A percentile compares a stretch with the other conserved stretches of the same genome.
Conservation (phyloP, 495 filamentous ascomycete species). For the Aspergillus nidulans region DNA sequence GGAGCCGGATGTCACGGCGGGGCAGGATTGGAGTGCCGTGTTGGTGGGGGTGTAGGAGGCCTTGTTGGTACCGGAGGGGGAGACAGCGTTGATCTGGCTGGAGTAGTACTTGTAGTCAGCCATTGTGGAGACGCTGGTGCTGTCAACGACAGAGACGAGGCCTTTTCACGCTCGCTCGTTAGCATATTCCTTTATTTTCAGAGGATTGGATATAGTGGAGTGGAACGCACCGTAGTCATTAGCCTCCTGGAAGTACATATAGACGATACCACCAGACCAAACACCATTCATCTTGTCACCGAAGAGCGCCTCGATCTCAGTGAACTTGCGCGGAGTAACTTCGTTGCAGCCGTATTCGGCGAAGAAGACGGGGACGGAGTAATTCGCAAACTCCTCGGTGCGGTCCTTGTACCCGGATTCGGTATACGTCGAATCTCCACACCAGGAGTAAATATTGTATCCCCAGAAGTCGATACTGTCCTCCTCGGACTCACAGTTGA, state of each 20-base stretch:
- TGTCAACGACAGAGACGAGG: conserved; percentile 65
- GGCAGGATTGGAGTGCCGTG: conserved; percentile 67
- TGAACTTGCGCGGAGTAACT: conserved; percentile 68
- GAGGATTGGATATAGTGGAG: not conserved
- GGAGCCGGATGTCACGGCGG: conserved; percentile 45
- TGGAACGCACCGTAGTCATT: conserved; percentile 74
- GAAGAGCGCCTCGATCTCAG: conserved; percentile 82
- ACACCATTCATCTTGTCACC: conserved; percentile 74
- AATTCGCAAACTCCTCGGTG: conserved; percentile 78
- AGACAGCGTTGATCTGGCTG: conserved; percentile 60
- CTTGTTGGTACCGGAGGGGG: conserved; percentile 62
- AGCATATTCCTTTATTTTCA: not conserved
- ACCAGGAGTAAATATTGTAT: conserved; percentile 99
- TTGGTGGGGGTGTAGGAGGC: conserved; percentile 73
- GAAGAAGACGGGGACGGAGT: conserved; percentile 92
- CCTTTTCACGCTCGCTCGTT: conserved; percentile 28
- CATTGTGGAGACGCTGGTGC: conserved; percentile 54
- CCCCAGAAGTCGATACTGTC: conserved; percentile 91
- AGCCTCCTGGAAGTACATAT: conserved; percentile 92
- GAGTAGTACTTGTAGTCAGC: conserved; percentile 73
- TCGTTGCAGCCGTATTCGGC: conserved; percentile 97
- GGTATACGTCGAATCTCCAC: conserved; percentile 69
- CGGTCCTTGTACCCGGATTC: conserved; percentile 73
- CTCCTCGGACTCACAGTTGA: conserved; percentile 72
- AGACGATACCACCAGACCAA: conserved; percentile 92